A percentile compares a stretch with the other conserved stretches of the same genome.
Conservation (phyloP, 352 stramenopile genomes). For the Phytophthora palmivora region DNA sequence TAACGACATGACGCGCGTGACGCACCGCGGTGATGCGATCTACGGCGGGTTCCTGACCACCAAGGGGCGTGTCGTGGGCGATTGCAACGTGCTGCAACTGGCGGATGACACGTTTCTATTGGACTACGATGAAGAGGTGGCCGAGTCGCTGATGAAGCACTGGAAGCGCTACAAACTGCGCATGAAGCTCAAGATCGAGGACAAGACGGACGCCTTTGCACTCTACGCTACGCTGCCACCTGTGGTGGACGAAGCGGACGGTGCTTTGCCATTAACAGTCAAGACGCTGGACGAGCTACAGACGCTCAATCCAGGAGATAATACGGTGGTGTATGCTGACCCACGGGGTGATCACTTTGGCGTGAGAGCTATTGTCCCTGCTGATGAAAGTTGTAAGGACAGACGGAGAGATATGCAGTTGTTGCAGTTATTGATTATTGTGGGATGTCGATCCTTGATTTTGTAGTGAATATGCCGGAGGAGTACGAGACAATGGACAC, state of each 20-base stretch:
- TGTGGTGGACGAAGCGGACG: slow-evolving; percentile 38
- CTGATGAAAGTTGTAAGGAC: slow-evolving; percentile 38
- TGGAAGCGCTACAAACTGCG: slow-evolving; percentile 91
- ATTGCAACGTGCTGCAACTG: slow-evolving; percentile 79
- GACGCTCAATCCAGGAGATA: slow-evolving; percentile 44
- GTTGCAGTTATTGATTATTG: slow-evolving; percentile 13
- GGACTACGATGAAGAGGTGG: slow-evolving; percentile 71
- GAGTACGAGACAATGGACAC: slow-evolving; percentile 54
- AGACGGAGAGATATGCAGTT: background rate
- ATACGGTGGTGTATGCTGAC: slow-evolving; percentile 63
- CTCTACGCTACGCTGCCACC: slow-evolving; percentile 63
- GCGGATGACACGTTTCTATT: slow-evolving; percentile 75
- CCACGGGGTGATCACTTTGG: slow-evolving; percentile 75
- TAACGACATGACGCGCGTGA: slow-evolving; percentile 81
- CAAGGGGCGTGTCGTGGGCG: slow-evolving; percentile 79
- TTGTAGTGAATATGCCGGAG: slow-evolving; percentile 60
- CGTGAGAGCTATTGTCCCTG: slow-evolving; percentile 61
- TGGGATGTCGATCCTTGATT: slow-evolving; percentile 13
- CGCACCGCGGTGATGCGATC: slow-evolving; percentile 58
- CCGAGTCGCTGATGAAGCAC: slow-evolving; percentile 75
- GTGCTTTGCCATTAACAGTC: slow-evolving; percentile 25
- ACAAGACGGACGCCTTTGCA: slow-evolving; percentile 61
- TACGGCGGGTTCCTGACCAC: slow-evolving; percentile 85
- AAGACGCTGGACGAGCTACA: slow-evolving; percentile 30
- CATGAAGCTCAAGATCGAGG: slow-evolving; percentile 82